These are phyloP conservation scores for Pythium volutum DNA, from an alignment of 352 stramenopile species.

Conservation along the genomic window DNA sequence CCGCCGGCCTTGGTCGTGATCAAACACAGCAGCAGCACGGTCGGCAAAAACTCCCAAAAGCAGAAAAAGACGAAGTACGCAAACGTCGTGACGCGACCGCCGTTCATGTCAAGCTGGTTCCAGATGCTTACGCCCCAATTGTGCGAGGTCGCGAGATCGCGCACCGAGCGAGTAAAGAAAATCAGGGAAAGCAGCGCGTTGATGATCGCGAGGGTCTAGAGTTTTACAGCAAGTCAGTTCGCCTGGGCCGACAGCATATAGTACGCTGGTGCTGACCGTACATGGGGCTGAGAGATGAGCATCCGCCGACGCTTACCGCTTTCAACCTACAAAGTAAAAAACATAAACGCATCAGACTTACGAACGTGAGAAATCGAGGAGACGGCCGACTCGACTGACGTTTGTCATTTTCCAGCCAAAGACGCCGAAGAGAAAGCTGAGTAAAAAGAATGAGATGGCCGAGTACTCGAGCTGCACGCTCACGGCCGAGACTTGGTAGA, in stretches of 20 bases:
- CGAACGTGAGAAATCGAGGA: not conserved
- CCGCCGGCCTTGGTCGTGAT: slow-evolving; percentile 81
- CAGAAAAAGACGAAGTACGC: slow-evolving; percentile 84
- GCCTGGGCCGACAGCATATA: too few relatives aligned
- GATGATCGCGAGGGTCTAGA: slow-evolving; percentile 70
- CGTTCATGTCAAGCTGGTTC: slow-evolving; percentile 86
- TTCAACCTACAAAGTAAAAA: slow-evolving; percentile 38
- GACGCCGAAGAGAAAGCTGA: slow-evolving; percentile 78
- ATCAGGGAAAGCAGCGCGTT: slow-evolving; percentile 80
- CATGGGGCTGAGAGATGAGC: slow-evolving; percentile 70
- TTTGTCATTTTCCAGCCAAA: slow-evolving; percentile 88
- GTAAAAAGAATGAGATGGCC: slow-evolving; percentile 71
- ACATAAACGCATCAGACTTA: not conserved
- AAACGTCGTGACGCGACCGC: slow-evolving; percentile 64
- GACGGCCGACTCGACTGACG: slow-evolving; percentile 27
- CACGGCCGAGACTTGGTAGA: slow-evolving; percentile 74
- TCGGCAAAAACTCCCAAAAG: slow-evolving; percentile 87
- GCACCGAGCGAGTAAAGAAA: slow-evolving; percentile 75
- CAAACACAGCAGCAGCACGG: slow-evolving; percentile 71
- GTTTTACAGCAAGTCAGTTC: slow-evolving; percentile 1
- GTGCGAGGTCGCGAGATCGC: slow-evolving; percentile 78
- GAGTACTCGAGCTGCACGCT: slow-evolving; percentile 83
- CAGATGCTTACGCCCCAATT: slow-evolving; percentile 85
- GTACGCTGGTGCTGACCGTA: slow-evolving; percentile 21
- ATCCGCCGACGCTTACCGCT: slow-evolving; percentile 72